Conservation (phyloP, 2,329 filamentous ascomycete species). For the Penicillium sp. region DNA sequence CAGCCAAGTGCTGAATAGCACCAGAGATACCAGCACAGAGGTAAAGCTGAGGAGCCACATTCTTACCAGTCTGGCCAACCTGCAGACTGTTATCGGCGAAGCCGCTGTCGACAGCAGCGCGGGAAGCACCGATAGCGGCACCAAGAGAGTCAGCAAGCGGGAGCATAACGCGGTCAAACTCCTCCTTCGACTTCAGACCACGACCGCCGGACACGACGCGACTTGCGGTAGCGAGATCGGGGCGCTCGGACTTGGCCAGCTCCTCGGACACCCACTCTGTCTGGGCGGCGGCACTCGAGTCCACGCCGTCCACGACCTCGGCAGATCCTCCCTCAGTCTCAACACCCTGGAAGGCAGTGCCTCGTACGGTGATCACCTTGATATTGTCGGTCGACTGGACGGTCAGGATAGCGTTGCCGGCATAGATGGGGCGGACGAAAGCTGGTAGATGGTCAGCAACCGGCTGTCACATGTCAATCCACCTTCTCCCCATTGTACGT, state of each 20-base stretch:
- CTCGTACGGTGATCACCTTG: conserved; percentile 91
- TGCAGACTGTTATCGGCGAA: conserved; percentile 98
- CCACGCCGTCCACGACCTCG: conserved; percentile 76
- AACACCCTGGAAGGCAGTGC: conserved; percentile 84
- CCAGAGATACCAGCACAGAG: conserved; percentile 95
- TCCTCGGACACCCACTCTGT: conserved; percentile 95
- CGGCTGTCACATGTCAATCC: conserved; percentile 24
- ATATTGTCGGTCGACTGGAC: conserved; percentile 85
- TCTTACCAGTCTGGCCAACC: conserved; percentile 98
- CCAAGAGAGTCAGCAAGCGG: conserved; percentile 90
- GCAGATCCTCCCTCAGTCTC: conserved; percentile 74
- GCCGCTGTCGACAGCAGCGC: conserved; percentile 93
- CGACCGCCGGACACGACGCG: conserved; percentile 92
- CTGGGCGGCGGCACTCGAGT: conserved; percentile 74
- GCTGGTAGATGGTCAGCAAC: conserved; percentile 49
- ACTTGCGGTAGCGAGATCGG: conserved; percentile 86
- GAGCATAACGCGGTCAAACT: conserved; percentile 91
- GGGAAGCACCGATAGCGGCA: conserved; percentile 92
- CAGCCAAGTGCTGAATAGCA: conserved; percentile 95
- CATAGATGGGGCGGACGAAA: conserved; percentile 96
- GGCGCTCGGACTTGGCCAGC: conserved; percentile 88
- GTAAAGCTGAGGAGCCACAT: conserved; percentile 94
- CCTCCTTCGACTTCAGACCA: conserved; percentile 95
- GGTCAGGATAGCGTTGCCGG: conserved; percentile 94
- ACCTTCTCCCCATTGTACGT: conserved; percentile 31